These are phyloP conservation scores for Ganoderma meredithae DNA, from an alignment of 1,284 basidiomycete genomes.

Conservation along the genomic window DNA sequence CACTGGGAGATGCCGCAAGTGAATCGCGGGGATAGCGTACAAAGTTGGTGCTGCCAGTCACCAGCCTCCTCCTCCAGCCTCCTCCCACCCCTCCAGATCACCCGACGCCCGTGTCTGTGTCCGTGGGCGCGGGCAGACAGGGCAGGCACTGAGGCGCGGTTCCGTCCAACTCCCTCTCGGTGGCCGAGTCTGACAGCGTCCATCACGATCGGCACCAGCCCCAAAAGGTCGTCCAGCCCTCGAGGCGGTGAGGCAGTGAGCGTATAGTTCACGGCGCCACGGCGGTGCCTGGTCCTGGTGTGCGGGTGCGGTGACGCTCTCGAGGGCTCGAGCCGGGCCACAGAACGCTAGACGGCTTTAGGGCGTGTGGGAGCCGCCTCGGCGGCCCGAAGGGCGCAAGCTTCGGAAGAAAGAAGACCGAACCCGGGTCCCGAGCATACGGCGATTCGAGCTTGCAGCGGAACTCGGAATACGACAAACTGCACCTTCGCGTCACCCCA, in stretches of 20 bases:
- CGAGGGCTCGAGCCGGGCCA: background rate
- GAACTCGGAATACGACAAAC: background rate
- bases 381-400: background rate
- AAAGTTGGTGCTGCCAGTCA: background rate
- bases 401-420: background rate
- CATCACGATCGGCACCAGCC: slow-evolving; percentile 8
- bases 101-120: background rate
- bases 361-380: background rate
- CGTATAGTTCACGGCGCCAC: background rate
- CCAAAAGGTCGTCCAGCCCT: background rate
- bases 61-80: background rate
- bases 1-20: background rate
- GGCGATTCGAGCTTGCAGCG: background rate
- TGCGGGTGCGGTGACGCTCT: background rate
- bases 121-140: background rate
- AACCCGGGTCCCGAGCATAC: background rate
- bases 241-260: background rate
- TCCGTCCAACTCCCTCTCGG: background rate
- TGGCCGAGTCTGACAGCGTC: background rate
- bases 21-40: background rate
- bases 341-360: background rate
- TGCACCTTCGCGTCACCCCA: background rate
- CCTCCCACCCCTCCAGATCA: background rate
- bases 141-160: background rate
- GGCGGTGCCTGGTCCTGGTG: background rate